Percentiles rank a stretch among this genome's conserved stretches.
phyloP scores from a whole-genome alignment of 2,329 filamentous ascomycete species.

The Apiospora sp. region DNA sequence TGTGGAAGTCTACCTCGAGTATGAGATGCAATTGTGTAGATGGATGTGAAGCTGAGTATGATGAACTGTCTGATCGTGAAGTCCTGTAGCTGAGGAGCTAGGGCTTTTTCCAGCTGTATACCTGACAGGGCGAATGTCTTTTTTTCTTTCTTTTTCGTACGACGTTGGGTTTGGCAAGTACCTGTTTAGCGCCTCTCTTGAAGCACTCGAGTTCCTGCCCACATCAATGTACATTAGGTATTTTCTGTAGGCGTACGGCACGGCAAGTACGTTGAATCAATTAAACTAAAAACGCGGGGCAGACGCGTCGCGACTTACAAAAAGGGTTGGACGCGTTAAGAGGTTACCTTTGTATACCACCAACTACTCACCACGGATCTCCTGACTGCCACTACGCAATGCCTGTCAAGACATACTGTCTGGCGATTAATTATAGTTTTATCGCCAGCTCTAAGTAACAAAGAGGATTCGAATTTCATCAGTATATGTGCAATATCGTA shows the following conservation, averaged over 20 bases:
- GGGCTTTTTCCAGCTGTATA: not conserved
- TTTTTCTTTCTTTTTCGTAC: not conserved
- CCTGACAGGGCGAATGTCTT: not conserved
- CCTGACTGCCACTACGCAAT: not conserved
- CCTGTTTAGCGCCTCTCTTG: not conserved
- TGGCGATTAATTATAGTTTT: not conserved
- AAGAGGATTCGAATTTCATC: not conserved
- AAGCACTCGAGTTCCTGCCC: not conserved
- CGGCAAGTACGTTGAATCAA: not conserved
- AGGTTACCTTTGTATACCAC: not conserved
- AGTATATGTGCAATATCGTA: not conserved
- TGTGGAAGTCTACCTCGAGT: not conserved
- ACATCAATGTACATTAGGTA: not conserved
- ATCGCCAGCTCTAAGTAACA: not conserved
- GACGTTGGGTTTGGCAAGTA: constrained; percentile 7
- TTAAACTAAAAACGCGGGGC: constrained; percentile 7
- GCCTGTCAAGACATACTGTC: not conserved
- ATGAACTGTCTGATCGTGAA: not conserved
- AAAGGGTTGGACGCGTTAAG: not conserved
- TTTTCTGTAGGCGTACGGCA: not conserved
- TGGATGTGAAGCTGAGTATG: not conserved
- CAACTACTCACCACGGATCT: not conserved
- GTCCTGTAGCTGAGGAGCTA: not conserved
- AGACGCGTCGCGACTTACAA: not conserved
- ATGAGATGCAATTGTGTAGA: not conserved